These are phyloP conservation scores for Podosphaera aphanis DNA, from an alignment of 2,329 filamentous ascomycete genomes.

Conservation along the genomic window DNA sequence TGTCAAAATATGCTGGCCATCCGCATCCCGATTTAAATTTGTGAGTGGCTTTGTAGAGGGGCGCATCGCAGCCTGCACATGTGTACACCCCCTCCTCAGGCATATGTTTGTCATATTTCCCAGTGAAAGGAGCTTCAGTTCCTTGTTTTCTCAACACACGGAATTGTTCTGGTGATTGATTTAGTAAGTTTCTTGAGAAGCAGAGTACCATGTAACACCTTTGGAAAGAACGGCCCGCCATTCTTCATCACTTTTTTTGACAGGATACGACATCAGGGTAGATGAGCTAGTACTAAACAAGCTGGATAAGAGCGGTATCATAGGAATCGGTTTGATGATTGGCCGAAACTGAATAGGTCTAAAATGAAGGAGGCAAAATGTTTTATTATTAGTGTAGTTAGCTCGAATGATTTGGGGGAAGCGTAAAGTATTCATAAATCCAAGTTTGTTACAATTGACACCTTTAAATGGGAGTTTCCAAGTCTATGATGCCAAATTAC, in stretches of 20 bases:
- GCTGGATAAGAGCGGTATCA: slow-evolving; percentile 54
- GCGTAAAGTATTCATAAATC: neutral
- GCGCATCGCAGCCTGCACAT: slow-evolving; percentile 66
- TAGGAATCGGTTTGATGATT: slow-evolving; percentile 41
- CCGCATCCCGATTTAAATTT: slow-evolving; percentile 95
- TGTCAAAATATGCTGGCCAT: slow-evolving; percentile 96
- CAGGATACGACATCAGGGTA: slow-evolving; percentile 48
- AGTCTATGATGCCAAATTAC: neutral
- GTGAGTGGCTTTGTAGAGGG: slow-evolving; percentile 77
- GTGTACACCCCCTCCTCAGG: slow-evolving; percentile 56
- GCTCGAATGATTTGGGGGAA: neutral
- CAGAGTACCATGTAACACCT: slow-evolving; percentile 21
- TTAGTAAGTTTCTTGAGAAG: slow-evolving; percentile 13
- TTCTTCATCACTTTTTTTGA: slow-evolving; percentile 58
- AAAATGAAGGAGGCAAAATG: neutral
- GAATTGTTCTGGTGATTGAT: slow-evolving; percentile 54
- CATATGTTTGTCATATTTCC: slow-evolving; percentile 72
- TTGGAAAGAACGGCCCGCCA: slow-evolving; percentile 69
- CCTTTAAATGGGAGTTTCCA: neutral
- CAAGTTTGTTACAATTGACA: neutral
- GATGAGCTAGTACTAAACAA: slow-evolving; percentile 40
- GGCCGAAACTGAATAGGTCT: slow-evolving; percentile 1
- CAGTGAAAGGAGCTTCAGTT: slow-evolving; percentile 60
- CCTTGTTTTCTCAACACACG: slow-evolving; percentile 78
- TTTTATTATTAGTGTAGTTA: neutral